A percentile compares a stretch with the other conserved stretches of the same genome.
These are phyloP conservation scores for Claviceps pazoutovae DNA, from an alignment of 2,329 filamentous ascomycete species.

Conservation along the genomic window DNA sequence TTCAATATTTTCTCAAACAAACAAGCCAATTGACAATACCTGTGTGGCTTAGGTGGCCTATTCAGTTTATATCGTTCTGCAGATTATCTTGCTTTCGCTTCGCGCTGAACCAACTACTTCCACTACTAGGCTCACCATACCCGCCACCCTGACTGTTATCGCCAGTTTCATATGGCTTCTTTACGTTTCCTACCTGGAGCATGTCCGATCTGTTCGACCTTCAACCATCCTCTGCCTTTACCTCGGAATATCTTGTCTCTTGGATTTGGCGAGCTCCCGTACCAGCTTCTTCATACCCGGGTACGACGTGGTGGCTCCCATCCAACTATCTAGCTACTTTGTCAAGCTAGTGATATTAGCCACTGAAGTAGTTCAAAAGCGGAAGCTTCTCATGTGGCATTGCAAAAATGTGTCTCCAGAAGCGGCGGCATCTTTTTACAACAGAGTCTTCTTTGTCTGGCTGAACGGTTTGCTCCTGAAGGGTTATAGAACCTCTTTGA, in stretches of 20 bases:
- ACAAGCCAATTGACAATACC: neutral
- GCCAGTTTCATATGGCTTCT: slow-evolving; percentile 8
- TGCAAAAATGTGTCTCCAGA: slow-evolving; percentile 1
- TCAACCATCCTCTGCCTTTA: slow-evolving; percentile 19
- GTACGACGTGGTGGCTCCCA: slow-evolving; percentile 9
- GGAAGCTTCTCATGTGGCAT: neutral
- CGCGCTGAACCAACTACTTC: slow-evolving; percentile 8
- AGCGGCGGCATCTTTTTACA: neutral
- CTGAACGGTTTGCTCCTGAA: neutral
- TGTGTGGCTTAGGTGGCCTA: neutral
- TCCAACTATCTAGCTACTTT: slow-evolving; percentile 14
- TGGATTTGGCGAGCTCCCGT: slow-evolving; percentile 18
- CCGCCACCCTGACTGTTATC: slow-evolving; percentile 7
- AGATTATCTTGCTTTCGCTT: slow-evolving; percentile 9
- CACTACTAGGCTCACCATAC: slow-evolving; percentile 9
- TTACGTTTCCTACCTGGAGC: slow-evolving; percentile 18
- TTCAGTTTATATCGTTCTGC: slow-evolving; percentile 6
- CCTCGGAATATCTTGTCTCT: slow-evolving; percentile 16
- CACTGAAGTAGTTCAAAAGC: slow-evolving; percentile 2
- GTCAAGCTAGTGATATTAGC: slow-evolving; percentile 17
- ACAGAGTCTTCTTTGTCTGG: slow-evolving; percentile 1
- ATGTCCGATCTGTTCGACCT: slow-evolving; percentile 17
- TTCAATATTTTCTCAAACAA: neutral
- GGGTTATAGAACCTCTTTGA: neutral
- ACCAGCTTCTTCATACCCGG: slow-evolving; percentile 18